Percentiles rank a stretch among this genome's conserved stretches.
Conservation (phyloP, 1,139 yeast species). For the Diutina rugosa region DNA sequence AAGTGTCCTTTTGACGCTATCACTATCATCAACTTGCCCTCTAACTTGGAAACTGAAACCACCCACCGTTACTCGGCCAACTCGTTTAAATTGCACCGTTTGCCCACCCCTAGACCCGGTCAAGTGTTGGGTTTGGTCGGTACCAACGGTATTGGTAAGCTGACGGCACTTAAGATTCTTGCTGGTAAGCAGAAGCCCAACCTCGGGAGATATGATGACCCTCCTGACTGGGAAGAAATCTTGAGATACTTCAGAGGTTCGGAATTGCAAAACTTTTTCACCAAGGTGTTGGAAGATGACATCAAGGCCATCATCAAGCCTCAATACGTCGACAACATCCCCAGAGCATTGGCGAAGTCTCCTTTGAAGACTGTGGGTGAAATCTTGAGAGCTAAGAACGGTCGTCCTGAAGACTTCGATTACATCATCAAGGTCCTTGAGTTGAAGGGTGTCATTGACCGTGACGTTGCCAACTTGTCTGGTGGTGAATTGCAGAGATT, state of each 20-base stretch:
- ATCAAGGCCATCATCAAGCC: slow-evolving; percentile 94
- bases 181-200: slow-evolving; percentile 99
- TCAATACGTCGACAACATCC: slow-evolving; percentile 93
- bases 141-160: slow-evolving; percentile 97
- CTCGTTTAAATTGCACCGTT: slow-evolving; percentile 90
- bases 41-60: slow-evolving; percentile 82
- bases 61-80: slow-evolving; percentile 97
- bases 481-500: slow-evolving; percentile 99
- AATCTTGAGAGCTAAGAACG: slow-evolving; percentile 61
- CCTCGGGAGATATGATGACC: slow-evolving; percentile 83
- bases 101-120: slow-evolving; percentile 98
- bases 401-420: slow-evolving; percentile 49
- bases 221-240: slow-evolving; percentile 96
- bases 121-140: slow-evolving; percentile 97
- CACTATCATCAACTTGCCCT: slow-evolving; percentile 87
- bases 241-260: slow-evolving; percentile 89
- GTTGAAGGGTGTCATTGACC: slow-evolving; percentile 56
- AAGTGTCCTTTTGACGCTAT: slow-evolving; percentile 98
- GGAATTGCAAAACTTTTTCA: slow-evolving; percentile 90
- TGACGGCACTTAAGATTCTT: slow-evolving; percentile 92
- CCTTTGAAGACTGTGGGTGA: slow-evolving; percentile 82
- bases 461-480: slow-evolving; percentile 81
- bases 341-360: slow-evolving; percentile 83
- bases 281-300: slow-evolving; percentile 85
- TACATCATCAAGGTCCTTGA: slow-evolving; percentile 52